Conservation (phyloP, 768 basidiomycete genomes). For the Leucocoprinus sp. region DNA sequence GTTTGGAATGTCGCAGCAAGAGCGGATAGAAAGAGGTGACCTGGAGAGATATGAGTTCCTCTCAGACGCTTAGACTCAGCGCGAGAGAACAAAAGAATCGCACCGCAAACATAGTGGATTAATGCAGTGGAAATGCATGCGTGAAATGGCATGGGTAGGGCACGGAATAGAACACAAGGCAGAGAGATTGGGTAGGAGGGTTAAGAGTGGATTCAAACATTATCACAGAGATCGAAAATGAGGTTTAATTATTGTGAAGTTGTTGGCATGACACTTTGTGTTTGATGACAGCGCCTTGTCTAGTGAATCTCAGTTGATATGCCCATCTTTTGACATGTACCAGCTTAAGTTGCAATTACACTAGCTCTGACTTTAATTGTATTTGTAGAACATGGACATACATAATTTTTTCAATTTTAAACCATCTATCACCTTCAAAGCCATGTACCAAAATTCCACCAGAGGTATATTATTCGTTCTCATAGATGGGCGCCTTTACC, state of each 20-base stretch:
- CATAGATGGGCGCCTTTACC: too few relatives aligned
- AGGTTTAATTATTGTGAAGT: conserved; percentile 19
- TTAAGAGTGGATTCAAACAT: conserved; percentile 28
- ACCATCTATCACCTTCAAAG: too few relatives aligned
- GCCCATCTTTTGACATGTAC: neutral
- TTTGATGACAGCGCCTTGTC: too few relatives aligned
- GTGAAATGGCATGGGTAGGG: conserved; percentile 50
- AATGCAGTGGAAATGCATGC: conserved; percentile 50
- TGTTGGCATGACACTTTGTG: neutral
- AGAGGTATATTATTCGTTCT: too few relatives aligned
- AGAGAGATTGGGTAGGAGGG: conserved; percentile 30
- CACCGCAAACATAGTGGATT: conserved; percentile 51
- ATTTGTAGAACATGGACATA: too few relatives aligned
- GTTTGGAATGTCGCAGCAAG: conserved; percentile 9
- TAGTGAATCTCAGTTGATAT: too few relatives aligned
- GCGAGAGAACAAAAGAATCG: conserved; percentile 23
- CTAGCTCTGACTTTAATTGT: too few relatives aligned
- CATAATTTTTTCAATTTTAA: too few relatives aligned
- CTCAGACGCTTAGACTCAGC: neutral
- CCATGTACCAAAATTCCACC: too few relatives aligned
- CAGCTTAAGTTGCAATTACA: too few relatives aligned
- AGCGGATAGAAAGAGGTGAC: conserved; percentile 17
- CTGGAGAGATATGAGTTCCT: conserved; percentile 9
- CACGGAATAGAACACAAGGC: conserved; percentile 39
- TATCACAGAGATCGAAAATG: conserved; percentile 30